Evolutionary conservation across 2,329 filamentous ascomycete species (phyloP).

Genomic region (Epichloe scottii): DNA sequence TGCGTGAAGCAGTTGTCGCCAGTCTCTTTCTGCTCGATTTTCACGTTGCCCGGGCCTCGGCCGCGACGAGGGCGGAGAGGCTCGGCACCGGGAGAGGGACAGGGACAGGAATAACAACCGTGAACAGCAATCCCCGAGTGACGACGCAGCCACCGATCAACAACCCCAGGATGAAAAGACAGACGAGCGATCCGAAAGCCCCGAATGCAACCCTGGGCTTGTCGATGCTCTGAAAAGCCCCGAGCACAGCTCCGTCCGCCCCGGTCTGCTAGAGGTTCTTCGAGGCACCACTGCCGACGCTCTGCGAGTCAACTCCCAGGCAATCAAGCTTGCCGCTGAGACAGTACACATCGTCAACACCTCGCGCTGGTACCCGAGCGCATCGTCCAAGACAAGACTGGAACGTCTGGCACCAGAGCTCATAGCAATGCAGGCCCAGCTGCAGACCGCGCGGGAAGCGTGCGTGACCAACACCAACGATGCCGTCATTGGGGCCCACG

Average conservation of each 20-base stretch:
- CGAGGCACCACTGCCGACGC: conserved; percentile 16
- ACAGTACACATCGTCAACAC: conserved; percentile 17
- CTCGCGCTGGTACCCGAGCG: conserved; percentile 17
- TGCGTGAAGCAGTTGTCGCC: conserved; percentile 23
- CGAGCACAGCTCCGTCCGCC: conserved; percentile 20
- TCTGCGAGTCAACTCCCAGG: conserved; percentile 12
- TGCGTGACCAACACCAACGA: conserved; percentile 25
- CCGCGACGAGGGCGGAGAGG: conserved; percentile 11
- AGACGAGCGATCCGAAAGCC: conserved; percentile 7
- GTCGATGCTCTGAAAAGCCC: conserved; percentile 25
- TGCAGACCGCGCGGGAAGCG: conserved; percentile 15
- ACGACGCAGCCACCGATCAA: not conserved
- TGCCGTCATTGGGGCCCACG: conserved; percentile 25
- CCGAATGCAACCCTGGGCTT: conserved; percentile 15
- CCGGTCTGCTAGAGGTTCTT: conserved; percentile 21
- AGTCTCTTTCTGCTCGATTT: conserved; percentile 28
- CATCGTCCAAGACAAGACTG: conserved; percentile 11
- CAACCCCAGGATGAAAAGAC: conserved; percentile 3
- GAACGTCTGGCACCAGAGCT: conserved; percentile 11
- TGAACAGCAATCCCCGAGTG: not conserved
- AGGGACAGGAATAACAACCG: not conserved
- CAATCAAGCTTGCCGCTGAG: conserved; percentile 13
- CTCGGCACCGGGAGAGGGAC: not conserved
- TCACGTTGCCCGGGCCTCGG: conserved; percentile 22
- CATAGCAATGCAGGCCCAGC: conserved; percentile 11